Conservation (phyloP, 208 protist genomes). For the Paratrypanosoma confusum region DNA sequence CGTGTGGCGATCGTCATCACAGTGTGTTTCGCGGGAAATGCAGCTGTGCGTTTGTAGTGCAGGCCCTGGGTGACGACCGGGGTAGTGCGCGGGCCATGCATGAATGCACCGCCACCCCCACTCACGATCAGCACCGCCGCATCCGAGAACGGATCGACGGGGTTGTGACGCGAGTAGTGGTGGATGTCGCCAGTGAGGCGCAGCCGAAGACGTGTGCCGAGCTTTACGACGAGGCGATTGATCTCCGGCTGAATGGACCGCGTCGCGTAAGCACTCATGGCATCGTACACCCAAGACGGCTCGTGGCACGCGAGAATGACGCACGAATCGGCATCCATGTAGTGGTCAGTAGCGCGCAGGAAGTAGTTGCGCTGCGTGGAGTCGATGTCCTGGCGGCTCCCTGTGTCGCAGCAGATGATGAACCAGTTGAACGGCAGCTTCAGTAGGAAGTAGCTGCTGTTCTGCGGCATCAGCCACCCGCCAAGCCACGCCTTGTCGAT, state of each 20-base stretch:
- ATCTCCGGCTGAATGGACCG: slow-evolving; percentile 38
- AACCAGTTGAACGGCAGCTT: slow-evolving; percentile 77
- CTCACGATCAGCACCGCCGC: slow-evolving; percentile 63
- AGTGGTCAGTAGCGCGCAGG: slow-evolving; percentile 43
- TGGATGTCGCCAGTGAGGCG: slow-evolving; percentile 76
- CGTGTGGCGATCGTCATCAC: slow-evolving; percentile 44
- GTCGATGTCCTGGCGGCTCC: slow-evolving; percentile 68
- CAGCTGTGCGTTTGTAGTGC: slow-evolving; percentile 31
- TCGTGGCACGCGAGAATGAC: slow-evolving; percentile 61
- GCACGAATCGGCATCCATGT: slow-evolving; percentile 60
- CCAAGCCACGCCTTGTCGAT: slow-evolving; percentile 58
- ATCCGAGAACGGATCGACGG: slow-evolving; percentile 32
- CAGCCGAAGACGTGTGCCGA: slow-evolving; percentile 60
- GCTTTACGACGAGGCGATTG: slow-evolving; percentile 25
- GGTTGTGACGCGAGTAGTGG: slow-evolving; percentile 74
- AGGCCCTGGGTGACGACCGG: slow-evolving; percentile 53
- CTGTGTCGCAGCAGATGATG: slow-evolving; percentile 71
- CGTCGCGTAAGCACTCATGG: slow-evolving; percentile 23
- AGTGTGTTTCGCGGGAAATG: slow-evolving; percentile 55
- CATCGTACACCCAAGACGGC: slow-evolving; percentile 67
- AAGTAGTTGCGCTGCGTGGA: slow-evolving; percentile 79
- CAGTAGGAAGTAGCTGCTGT: slow-evolving; percentile 69
- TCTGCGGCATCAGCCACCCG: slow-evolving; percentile 81
- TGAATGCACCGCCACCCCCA: slow-evolving; percentile 71
- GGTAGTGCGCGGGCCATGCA: slow-evolving; percentile 53